phyloP scores from a whole-genome alignment of 2,329 filamentous ascomycete genomes.

The Alternaria gaisen region DNA sequence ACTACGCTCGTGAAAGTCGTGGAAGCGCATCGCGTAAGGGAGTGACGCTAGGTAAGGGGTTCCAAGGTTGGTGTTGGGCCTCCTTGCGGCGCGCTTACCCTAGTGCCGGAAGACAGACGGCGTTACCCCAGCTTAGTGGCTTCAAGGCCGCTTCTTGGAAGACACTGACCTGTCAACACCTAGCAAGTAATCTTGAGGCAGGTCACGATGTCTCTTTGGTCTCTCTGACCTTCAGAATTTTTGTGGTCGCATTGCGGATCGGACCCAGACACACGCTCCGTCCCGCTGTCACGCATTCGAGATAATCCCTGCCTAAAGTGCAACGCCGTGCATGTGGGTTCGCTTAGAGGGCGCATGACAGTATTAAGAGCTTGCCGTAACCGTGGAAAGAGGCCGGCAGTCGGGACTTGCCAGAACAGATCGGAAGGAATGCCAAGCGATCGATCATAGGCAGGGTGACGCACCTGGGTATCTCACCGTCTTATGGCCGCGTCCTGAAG shows the following conservation, averaged over 20 bases:
- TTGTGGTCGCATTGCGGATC: background rate
- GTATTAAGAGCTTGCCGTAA: background rate
- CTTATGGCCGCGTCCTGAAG: background rate
- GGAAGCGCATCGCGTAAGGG: background rate
- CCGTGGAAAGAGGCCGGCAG: background rate
- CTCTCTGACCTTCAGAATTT: background rate
- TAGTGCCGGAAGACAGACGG: constrained; percentile 5
- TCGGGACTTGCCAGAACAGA: background rate
- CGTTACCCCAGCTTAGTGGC: background rate
- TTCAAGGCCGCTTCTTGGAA: background rate
- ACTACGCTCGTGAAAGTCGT: background rate
- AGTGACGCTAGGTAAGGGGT: background rate
- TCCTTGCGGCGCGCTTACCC: background rate
- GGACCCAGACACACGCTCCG: background rate
- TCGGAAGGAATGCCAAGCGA: background rate
- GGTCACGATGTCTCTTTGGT: background rate
- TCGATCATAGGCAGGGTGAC: background rate
- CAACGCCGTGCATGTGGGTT: constrained; percentile 3
- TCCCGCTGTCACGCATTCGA: background rate
- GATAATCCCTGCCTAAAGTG: background rate
- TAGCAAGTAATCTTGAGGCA: background rate
- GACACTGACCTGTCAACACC: background rate
- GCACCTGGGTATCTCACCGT: background rate
- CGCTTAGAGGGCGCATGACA: constrained; percentile 6
- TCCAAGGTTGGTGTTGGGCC: background rate